These are phyloP conservation scores for Chaetomidium leptoderma DNA, from an alignment of 495 filamentous ascomycete species.

Conservation along the genomic window DNA sequence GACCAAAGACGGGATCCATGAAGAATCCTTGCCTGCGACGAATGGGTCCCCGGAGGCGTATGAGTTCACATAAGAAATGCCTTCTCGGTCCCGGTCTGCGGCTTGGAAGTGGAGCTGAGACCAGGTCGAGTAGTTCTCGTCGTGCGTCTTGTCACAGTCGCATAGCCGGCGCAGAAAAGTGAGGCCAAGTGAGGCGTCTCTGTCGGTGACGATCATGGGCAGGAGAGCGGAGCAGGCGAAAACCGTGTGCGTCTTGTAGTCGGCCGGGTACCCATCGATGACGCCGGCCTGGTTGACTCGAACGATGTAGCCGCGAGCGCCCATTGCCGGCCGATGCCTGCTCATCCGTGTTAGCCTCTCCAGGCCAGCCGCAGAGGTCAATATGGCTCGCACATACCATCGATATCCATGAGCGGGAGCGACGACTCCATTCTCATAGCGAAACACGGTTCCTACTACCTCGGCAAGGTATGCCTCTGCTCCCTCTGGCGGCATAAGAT, in stretches of 20 bases:
- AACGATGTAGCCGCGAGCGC: constrained; percentile 18
- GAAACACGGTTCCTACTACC: constrained; percentile 22
- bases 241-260: constrained; percentile 23
- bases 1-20: constrained; percentile 36
- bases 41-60: constrained; percentile 10
- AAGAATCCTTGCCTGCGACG: constrained; percentile 21
- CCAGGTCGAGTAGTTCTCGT: constrained; percentile 17
- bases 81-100: background rate
- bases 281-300: background rate
- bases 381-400: no score
- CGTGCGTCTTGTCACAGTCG: constrained; percentile 5
- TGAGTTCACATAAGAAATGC: constrained; percentile 17
- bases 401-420: constrained; percentile 18
- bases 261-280: background rate
- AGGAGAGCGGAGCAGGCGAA: constrained; percentile 36
- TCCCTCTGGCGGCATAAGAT: constrained; percentile 24
- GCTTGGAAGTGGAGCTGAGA: constrained; percentile 24
- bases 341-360: background rate
- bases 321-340: constrained; percentile 5
- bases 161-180: constrained; percentile 17
- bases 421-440: constrained; percentile 25
- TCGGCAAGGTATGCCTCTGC: constrained; percentile 20
- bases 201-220: constrained; percentile 27
- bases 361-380: no score
- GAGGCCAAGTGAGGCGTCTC: constrained; percentile 24